A percentile compares a stretch with the other conserved stretches of the same genome.
Evolutionary conservation across 2,329 filamentous ascomycete genomes (phyloP).

Genomic region (Arachnomyces sp.): DNA sequence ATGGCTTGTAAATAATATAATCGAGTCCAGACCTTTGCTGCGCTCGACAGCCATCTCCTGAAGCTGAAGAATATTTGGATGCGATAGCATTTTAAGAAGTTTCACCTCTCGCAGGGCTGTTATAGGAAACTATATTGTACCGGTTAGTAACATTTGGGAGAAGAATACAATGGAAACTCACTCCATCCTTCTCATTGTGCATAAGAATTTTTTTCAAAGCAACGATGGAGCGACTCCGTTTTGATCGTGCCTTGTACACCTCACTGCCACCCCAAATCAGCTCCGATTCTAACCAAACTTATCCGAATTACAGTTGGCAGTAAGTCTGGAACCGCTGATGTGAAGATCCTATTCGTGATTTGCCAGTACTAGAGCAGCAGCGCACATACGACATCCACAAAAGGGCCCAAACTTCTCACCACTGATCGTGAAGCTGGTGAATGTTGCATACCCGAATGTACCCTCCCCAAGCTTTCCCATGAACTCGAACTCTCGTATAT

Average conservation of each 20-base stretch:
- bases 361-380: too few relatives aligned
- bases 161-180: constrained; percentile 34
- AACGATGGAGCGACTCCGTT: constrained; percentile 64
- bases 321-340: constrained; percentile 8
- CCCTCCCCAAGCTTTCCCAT: constrained; percentile 68
- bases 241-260: constrained; percentile 80
- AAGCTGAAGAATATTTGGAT: constrained; percentile 75
- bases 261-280: constrained; percentile 46
- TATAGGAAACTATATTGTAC: constrained; percentile 69
- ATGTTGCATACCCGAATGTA: constrained; percentile 67
- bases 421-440: background rate
- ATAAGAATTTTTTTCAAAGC: constrained; percentile 98
- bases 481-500: constrained; percentile 34
- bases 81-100: constrained; percentile 87
- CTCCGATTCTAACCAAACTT: too few relatives aligned
- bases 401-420: too few relatives aligned
- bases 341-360: too few relatives aligned
- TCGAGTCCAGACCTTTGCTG: constrained; percentile 44
- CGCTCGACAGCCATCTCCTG: constrained; percentile 95
- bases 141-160: constrained; percentile 5
- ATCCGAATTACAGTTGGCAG: too few relatives aligned
- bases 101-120: constrained; percentile 97
- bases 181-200: constrained; percentile 97
- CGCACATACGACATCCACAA: too few relatives aligned
- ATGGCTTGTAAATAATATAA: constrained; percentile 5